Evolutionary conservation across 768 basidiomycete species (phyloP), one percentile per base, ranked within the genome.

Genomic region (Lanmaoa pseudosensibilis): DNA sequence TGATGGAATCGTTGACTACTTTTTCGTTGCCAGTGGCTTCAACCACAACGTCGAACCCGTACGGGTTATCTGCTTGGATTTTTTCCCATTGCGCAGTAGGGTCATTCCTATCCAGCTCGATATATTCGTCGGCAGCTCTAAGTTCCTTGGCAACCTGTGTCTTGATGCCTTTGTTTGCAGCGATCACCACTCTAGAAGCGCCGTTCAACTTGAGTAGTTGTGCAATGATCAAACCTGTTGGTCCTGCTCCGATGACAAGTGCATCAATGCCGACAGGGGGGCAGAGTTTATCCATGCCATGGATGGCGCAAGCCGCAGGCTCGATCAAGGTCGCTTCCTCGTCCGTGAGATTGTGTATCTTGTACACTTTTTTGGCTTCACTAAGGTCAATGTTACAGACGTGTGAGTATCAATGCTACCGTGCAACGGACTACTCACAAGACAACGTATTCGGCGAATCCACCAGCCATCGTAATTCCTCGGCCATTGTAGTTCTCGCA

Each of bases 121-220:
- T 77, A 66, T 92, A 94, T 65, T 87, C 88, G 65, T 94, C 90
- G 2, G 77, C 91, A 1, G 86, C 86, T 32, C 88, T 79, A 34
- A 94, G 78, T 62, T 88, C 70, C 69, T 84, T 83, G 12, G 91
- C 92, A 54, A 94, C 82, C 52, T 87, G 82, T 79, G 88, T 91
- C 79, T 94, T 92, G 71, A 92, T 81, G 41, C 91, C 92, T 68
- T 90, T 88, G 75, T 94, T 92, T 36, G 87, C 87, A 2, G 89
- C 91, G 55, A 94, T 83, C 54, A 90, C 88, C 51, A 93, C 83
- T 56, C 82, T 80, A 30, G 81, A 76, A 25, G 92, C 91, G 45
- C 92, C 91, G 69, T 93, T 94, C 43, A 89, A 74, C 72, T 91
- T 92, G 59, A 94, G 80, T 12, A 95, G 76, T 69, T 94, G 92